A percentile compares a stretch with the other conserved stretches of the same genome.
Evolutionary conservation across 2,329 filamentous ascomycete genomes (phyloP).

Genomic region (Colletotrichum liriopes): DNA sequence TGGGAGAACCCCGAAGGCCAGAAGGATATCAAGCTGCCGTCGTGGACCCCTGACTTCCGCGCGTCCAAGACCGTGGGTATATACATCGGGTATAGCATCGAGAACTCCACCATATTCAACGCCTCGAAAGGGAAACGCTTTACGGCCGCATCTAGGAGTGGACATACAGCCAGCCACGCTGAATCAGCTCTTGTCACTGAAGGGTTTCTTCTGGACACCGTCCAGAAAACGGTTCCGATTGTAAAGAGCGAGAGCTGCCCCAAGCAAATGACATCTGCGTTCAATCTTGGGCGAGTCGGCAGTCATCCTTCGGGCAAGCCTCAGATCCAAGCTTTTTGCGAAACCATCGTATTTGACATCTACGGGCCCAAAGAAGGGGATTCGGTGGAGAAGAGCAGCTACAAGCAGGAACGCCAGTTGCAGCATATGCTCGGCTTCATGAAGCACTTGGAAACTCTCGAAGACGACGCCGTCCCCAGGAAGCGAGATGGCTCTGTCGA

Average conservation of each 20-base stretch:
- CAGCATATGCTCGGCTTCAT: not conserved
- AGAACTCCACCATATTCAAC: not conserved
- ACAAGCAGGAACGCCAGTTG: not conserved
- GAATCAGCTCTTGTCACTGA: not conserved
- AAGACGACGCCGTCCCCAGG: not conserved
- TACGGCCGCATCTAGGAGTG: not conserved
- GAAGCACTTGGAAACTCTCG: not conserved
- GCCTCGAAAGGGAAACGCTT: not conserved
- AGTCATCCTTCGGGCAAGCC: not conserved
- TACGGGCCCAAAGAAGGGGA: not conserved
- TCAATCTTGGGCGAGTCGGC: not conserved
- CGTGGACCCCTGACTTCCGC: slow-evolving; percentile 6
- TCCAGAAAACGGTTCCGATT: not conserved
- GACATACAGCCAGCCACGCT: no score
- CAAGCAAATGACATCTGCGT: not conserved
- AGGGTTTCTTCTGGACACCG: not conserved
- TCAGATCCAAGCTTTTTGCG: not conserved
- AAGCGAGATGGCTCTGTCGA: not conserved
- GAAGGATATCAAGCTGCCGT: not conserved
- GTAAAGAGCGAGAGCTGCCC: not conserved
- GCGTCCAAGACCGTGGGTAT: not conserved
- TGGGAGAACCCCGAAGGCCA: not conserved
- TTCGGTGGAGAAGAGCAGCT: not conserved
- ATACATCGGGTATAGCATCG: not conserved
- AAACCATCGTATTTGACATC: not conserved